Percentiles rank a stretch among this genome's conserved stretches.
Evolutionary conservation across 2,329 filamentous ascomycete genomes (phyloP).

Genomic region (Fusarium dimerum): DNA sequence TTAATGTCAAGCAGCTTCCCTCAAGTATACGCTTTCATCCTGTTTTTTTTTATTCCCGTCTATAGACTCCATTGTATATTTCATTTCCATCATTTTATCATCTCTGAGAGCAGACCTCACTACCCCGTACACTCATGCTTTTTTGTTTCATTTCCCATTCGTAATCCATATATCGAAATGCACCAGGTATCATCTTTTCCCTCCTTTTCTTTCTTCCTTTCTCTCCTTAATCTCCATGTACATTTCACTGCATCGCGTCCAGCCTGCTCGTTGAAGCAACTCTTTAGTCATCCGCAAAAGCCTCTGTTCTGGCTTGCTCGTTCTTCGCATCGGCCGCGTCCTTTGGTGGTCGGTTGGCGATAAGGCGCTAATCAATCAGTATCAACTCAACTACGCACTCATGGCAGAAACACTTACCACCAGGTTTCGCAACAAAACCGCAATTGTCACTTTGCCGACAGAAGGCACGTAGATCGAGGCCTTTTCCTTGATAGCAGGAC

Average conservation of each 20-base stretch:
- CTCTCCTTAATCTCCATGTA: not conserved
- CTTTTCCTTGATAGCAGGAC: conserved; percentile 85
- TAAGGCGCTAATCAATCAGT: conserved; percentile 46
- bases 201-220: not conserved
- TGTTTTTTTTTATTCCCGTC: no score
- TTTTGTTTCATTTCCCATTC: not conserved
- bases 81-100: not conserved
- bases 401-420: conserved; percentile 59
- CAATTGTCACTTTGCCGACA: conserved; percentile 96
- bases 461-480: conserved; percentile 96
- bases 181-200: not conserved
- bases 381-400: conserved; percentile 1
- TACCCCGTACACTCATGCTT: not conserved
- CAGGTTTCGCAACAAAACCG: conserved; percentile 84
- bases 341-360: conserved; percentile 50
- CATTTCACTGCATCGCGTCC: not conserved
- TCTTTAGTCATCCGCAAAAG: conserved; percentile 40
- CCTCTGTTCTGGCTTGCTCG: conserved; percentile 43
- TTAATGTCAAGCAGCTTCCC: no score
- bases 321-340: conserved; percentile 36
- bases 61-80: not conserved
- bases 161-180: not conserved
- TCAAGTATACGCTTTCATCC: no score
- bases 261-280: not conserved
- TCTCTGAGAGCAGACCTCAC: not conserved